Base-by-base conservation (phyloP, 2,329 filamentous ascomycete genomes). In the Aureobasidium mangrovei region DNA sequence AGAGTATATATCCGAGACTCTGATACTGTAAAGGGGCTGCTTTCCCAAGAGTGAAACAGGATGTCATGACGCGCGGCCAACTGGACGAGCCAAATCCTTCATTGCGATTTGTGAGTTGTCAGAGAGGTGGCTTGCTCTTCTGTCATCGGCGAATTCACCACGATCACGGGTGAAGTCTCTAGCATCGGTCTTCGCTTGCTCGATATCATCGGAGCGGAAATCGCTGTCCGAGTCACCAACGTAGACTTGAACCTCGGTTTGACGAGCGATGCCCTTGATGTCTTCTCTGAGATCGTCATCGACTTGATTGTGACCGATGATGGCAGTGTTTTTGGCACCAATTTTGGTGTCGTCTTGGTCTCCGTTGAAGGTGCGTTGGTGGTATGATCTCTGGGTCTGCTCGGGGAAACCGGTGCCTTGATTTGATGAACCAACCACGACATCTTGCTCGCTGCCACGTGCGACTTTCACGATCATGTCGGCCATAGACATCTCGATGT, bases 401-500 rank as follows among this genome's bases (percentile, higher is more conserved):
- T 5, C 39, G 2, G 40, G 39, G 8, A 33, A 33, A 3, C 36
- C 28, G 12, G 48, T 42, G 8, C 32, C 48, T 52, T 52, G 31
- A 3, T 38, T 32, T 18, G 51, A 54, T 7, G 51, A 54, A 4
- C 7, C 4, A 10, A 41, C 33, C 4, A 41, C 12, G 28, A 54
- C 42, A 9, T 54, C 51, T 9, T 39, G 38, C 42, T 54, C 51
- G n/a, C 29, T 45, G 18, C 10, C 26, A 27, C 18, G n/a, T 7
- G 67, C 66, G 40, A 71, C 64, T 57, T 70, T 72, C 18, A 63
- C 70, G 58, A 77, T 74, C 28, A 79, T 70, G 51, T 75, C 72
- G 48, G 71, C 48, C 48, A 52, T 52, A 7, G 28, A 73, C 69
- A 78, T 74, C 60, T 77, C 75, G 61, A 78, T 77, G 59, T 75